These are phyloP conservation scores for Crataegus laevigata DNA, from an alignment of 306 rosid genomes.

Conservation along the genomic window DNA sequence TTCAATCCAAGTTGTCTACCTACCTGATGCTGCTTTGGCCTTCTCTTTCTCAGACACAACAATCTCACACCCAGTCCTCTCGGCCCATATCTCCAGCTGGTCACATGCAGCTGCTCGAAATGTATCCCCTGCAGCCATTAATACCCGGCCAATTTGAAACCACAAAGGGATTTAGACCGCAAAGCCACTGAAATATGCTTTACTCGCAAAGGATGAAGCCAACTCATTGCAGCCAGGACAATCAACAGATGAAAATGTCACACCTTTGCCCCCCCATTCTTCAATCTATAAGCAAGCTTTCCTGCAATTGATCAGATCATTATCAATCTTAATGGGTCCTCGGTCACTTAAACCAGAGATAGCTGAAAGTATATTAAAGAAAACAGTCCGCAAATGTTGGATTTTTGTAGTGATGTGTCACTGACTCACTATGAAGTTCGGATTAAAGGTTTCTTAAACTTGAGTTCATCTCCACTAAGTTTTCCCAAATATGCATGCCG, in stretches of 20 bases:
- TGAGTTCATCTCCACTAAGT: background rate
- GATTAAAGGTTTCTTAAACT: background rate
- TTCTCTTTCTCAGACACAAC: conserved; percentile 72
- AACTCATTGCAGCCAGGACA: background rate
- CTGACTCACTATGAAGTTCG: background rate
- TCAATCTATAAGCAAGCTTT: conserved; percentile 86
- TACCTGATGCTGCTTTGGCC: conserved; percentile 86
- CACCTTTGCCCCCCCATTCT: conserved; percentile 91
- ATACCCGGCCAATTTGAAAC: conserved; percentile 46
- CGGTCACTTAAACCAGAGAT: background rate
- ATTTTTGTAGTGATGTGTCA: background rate
- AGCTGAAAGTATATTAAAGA: background rate
- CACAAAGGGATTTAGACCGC: background rate
- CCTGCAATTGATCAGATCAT: conserved; percentile 52
- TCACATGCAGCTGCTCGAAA: conserved; percentile 99
- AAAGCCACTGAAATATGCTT: conserved; percentile 7
- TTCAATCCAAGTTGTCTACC: conserved; percentile 32
- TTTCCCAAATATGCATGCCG: background rate
- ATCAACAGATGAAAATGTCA: conserved; percentile 23
- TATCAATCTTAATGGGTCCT: background rate
- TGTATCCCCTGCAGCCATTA: conserved; percentile 98
- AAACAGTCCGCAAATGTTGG: background rate
- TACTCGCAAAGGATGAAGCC: background rate
- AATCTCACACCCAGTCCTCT: conserved; percentile 91
- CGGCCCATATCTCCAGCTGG: conserved; percentile 99